phyloP scores from a whole-genome alignment of 345 rosid species.

The Euphorbia lathyris region DNA sequence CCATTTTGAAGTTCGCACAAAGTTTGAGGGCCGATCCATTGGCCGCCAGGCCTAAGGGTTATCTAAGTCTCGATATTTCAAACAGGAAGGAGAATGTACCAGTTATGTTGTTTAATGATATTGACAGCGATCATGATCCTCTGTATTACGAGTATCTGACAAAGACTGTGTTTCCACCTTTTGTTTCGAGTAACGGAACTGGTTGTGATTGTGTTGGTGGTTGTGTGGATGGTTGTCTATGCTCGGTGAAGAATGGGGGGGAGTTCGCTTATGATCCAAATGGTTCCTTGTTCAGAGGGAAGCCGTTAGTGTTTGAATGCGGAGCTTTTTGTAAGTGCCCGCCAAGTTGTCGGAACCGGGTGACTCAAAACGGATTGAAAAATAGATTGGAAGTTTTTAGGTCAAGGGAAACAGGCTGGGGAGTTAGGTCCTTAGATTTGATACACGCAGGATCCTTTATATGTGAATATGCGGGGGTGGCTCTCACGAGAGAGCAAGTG shows the following conservation, averaged over 20 bases:
- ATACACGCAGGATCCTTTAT: constrained; percentile 86
- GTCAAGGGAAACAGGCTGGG: constrained; percentile 91
- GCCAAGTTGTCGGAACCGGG: constrained; percentile 71
- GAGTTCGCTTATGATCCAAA: constrained; percentile 68
- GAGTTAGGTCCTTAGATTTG: constrained; percentile 83
- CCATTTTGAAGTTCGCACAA: constrained; percentile 59
- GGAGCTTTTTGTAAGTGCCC: constrained; percentile 74
- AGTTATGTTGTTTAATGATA: constrained; percentile 66
- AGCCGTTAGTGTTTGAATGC: constrained; percentile 76
- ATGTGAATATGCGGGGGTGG: constrained; percentile 86
- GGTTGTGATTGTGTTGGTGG: constrained; percentile 74
- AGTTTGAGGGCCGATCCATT: constrained; percentile 52
- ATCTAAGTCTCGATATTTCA: constrained; percentile 73
- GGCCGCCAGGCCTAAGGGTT: constrained; percentile 63
- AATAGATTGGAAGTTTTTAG: constrained; percentile 79
- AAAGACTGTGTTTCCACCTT: constrained; percentile 60
- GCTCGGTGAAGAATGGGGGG: constrained; percentile 72
- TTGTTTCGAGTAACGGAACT: constrained; percentile 33
- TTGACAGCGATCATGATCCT: constrained; percentile 74
- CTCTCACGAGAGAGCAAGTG: constrained; percentile 85
- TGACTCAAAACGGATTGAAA: constrained; percentile 67
- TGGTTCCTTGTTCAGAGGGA: constrained; percentile 69
- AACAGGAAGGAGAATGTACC: constrained; percentile 58
- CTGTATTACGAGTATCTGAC: constrained; percentile 73
- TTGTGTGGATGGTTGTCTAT: constrained; percentile 65